These are phyloP conservation scores for Ganoderma boninense DNA, from an alignment of 1,284 basidiomycete genomes.

Conservation along the genomic window DNA sequence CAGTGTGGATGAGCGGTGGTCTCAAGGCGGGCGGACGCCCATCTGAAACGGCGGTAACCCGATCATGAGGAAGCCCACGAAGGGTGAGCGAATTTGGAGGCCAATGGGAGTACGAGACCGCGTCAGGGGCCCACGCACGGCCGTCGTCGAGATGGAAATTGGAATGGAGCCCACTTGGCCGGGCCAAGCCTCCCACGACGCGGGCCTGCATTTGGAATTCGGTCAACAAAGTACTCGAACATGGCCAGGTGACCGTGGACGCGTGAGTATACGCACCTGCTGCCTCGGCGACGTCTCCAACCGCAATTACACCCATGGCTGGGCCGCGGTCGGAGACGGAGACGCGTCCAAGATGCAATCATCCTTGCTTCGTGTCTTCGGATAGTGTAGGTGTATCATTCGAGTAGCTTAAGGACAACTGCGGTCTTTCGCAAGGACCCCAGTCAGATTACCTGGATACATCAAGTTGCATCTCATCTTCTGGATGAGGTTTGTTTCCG, in stretches of 20 bases:
- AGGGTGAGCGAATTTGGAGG: slow-evolving; percentile 3
- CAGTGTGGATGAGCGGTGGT: slow-evolving; percentile 1
- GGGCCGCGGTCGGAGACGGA: background rate
- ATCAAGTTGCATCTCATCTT: background rate
- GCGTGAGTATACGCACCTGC: background rate
- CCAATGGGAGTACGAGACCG: background rate
- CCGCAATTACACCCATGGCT: background rate
- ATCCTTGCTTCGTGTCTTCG: background rate
- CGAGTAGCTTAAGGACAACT: background rate
- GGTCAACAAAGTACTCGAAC: background rate
- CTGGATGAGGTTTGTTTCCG: background rate
- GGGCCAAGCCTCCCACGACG: slow-evolving; percentile 7
- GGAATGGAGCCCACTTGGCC: background rate
- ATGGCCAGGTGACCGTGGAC: background rate
- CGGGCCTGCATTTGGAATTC: slow-evolving; percentile 2
- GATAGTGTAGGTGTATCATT: background rate
- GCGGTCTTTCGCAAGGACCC: background rate
- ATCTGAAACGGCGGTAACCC: slow-evolving; percentile 4
- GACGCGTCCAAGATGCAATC: background rate
- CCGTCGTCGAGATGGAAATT: background rate
- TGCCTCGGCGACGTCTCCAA: background rate
- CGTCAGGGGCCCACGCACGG: slow-evolving; percentile 1
- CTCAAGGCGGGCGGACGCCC: slow-evolving; percentile 1
- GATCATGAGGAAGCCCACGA: background rate
- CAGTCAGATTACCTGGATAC: background rate